These are phyloP conservation scores for Aspergillus sp. DNA, from an alignment of 2,329 filamentous ascomycete species.

Conservation along the genomic window DNA sequence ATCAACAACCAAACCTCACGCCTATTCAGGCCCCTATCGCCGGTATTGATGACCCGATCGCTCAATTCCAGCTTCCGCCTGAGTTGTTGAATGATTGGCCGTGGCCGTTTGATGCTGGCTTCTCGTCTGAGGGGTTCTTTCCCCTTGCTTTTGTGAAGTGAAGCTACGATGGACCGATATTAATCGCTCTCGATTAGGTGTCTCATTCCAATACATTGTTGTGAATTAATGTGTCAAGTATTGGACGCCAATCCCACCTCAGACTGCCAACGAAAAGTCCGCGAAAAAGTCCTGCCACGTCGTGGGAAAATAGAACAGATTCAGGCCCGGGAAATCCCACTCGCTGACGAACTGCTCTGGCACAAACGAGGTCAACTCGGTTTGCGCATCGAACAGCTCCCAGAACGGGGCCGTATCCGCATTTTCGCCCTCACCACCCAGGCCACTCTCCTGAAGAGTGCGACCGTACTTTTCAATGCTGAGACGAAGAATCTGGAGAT, in stretches of 20 bases:
- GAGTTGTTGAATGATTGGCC: constrained; percentile 4
- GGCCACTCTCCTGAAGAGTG: constrained; percentile 40
- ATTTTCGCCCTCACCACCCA: neutral
- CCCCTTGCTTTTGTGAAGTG: neutral
- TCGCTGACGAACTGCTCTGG: constrained; percentile 59
- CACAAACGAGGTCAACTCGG: constrained; percentile 54
- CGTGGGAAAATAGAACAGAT: constrained; percentile 51
- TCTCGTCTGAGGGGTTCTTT: neutral
- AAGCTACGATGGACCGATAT: neutral
- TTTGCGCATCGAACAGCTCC: constrained; percentile 40
- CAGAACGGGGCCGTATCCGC: constrained; percentile 29
- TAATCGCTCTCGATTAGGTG: no score
- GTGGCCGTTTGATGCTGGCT: neutral
- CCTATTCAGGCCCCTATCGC: neutral
- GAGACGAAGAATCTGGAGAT: constrained; percentile 50
- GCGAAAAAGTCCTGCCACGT: constrained; percentile 51
- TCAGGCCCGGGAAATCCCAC: constrained; percentile 58
- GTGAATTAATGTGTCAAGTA: no score
- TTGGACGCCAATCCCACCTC: neutral
- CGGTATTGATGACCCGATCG: neutral
- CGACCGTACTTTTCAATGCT: constrained; percentile 54
- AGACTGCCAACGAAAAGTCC: constrained; percentile 39
- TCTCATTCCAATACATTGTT: no score
- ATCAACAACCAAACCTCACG: neutral
- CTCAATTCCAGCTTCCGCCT: constrained; percentile 1